These are phyloP conservation scores for Ceratocystis albifundus DNA, from an alignment of 2,329 filamentous ascomycete species.

Conservation along the genomic window DNA sequence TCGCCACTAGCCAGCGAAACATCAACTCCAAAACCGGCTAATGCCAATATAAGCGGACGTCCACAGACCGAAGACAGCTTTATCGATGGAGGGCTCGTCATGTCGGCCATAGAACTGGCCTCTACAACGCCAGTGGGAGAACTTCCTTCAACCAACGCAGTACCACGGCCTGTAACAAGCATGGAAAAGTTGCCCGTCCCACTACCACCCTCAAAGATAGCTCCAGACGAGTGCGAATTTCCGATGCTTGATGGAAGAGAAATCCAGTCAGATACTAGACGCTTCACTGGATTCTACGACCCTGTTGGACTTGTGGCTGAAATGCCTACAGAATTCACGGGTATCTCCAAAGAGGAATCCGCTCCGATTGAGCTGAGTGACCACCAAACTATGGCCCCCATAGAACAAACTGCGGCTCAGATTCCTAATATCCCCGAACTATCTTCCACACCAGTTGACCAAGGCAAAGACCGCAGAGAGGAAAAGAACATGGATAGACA, in stretches of 20 bases:
- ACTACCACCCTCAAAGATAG: background rate
- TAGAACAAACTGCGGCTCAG: slow-evolving; percentile 23
- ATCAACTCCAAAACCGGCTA: slow-evolving; percentile 14
- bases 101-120: background rate
- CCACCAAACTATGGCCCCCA: slow-evolving; percentile 31
- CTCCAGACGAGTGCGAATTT: slow-evolving; percentile 23
- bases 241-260: slow-evolving; percentile 32
- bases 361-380: slow-evolving; percentile 39
- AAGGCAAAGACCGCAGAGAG: slow-evolving; percentile 8
- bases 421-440: slow-evolving; percentile 32
- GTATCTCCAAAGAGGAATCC: slow-evolving; percentile 33
- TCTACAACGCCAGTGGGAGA: background rate
- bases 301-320: slow-evolving; percentile 39
- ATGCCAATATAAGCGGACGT: background rate
- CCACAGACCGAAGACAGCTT: background rate
- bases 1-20: slow-evolving; percentile 16
- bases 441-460: slow-evolving; percentile 27
- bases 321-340: slow-evolving; percentile 37
- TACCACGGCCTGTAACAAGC: background rate
- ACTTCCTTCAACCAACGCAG: background rate
- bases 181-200: background rate
- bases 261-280: slow-evolving; percentile 27
- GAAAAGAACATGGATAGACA: slow-evolving; percentile 10
- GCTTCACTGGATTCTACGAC: slow-evolving; percentile 26
- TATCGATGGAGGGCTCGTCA: background rate